Conservation (phyloP, 1,284 basidiomycete species). For the Omphalotus olearius region DNA sequence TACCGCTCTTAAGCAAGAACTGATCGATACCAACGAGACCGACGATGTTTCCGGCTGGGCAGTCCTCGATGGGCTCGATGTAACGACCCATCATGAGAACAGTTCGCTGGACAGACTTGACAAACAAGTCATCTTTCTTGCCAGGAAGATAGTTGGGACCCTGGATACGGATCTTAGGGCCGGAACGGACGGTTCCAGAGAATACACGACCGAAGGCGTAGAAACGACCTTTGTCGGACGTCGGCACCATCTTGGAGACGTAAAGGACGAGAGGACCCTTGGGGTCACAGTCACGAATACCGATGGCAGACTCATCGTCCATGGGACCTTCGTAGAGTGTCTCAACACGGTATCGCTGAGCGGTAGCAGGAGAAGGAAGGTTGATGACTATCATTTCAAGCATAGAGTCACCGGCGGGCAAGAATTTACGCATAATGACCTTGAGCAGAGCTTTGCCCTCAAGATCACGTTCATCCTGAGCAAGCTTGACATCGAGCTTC, state of each 20-base stretch:
- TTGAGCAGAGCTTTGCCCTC: conserved; percentile 98
- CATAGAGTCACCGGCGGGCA: conserved; percentile 97
- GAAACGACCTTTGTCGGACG: conserved; percentile 99
- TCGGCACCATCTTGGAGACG: conserved; percentile 99
- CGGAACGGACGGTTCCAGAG: conserved; percentile 95
- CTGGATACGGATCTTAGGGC: conserved; percentile 99
- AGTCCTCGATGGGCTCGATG: conserved; percentile 99
- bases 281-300: conserved; percentile 98
- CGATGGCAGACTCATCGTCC: conserved; percentile 99
- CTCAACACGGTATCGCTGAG: conserved; percentile 98
- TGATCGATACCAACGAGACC: conserved; percentile 99
- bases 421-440: conserved; percentile 99
- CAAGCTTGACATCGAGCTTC: conserved; percentile 95
- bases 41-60: conserved; percentile 97
- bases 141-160: conserved; percentile 99
- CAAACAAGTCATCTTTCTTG: conserved; percentile 98
- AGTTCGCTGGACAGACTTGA: conserved; percentile 99
- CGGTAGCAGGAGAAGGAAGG: conserved; percentile 94
- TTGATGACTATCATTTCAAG: conserved; percentile 99
- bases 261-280: conserved; percentile 97
- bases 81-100: conserved; percentile 99
- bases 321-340: conserved; percentile 99
- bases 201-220: conserved; percentile 99
- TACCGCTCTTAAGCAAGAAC: conserved; percentile 99
- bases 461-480: conserved; percentile 88